These are phyloP conservation scores for Dothiorella sarmentorum DNA, from an alignment of 2,329 filamentous ascomycete genomes.

Conservation along the genomic window DNA sequence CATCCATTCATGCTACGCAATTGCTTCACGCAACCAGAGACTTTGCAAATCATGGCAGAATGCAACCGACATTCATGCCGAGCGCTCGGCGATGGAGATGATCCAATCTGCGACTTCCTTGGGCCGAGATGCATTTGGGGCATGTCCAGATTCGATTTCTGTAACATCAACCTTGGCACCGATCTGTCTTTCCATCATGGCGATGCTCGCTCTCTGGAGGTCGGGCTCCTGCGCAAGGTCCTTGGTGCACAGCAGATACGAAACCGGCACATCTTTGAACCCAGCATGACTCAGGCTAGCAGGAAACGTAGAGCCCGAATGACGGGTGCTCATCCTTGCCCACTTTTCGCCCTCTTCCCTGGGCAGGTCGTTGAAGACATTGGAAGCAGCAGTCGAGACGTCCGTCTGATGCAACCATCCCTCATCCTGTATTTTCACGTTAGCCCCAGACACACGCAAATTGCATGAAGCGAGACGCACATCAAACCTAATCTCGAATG, in stretches of 20 bases:
- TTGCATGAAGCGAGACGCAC: no score
- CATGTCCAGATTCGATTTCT: conserved; percentile 36
- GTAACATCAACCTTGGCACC: conserved; percentile 41
- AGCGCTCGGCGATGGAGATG: no score
- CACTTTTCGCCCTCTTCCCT: conserved; percentile 20
- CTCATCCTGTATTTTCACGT: neutral
- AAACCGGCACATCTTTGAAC: conserved; percentile 41
- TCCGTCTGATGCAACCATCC: no score
- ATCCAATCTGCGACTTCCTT: no score
- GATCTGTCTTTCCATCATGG: conserved; percentile 35
- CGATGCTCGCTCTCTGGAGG: conserved; percentile 33
- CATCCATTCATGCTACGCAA: no score
- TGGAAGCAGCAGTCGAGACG: no score
- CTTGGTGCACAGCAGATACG: conserved; percentile 39
- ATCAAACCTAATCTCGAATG: no score
- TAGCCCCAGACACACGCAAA: neutral
- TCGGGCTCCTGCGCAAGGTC: conserved; percentile 33
- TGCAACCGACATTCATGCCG: no score
- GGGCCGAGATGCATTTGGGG: conserved; percentile 27
- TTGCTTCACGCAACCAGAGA: no score
- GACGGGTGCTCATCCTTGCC: conserved; percentile 25
- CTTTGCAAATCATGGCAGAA: no score
- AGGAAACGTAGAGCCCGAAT: conserved; percentile 36
- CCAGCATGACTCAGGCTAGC: conserved; percentile 38
- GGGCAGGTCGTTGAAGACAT: conserved; percentile 25